Evolutionary conservation across 2,329 filamentous ascomycete species (phyloP), one percentile per base, ranked within the genome.

Genomic region (Trichoderma hamatum): DNA sequence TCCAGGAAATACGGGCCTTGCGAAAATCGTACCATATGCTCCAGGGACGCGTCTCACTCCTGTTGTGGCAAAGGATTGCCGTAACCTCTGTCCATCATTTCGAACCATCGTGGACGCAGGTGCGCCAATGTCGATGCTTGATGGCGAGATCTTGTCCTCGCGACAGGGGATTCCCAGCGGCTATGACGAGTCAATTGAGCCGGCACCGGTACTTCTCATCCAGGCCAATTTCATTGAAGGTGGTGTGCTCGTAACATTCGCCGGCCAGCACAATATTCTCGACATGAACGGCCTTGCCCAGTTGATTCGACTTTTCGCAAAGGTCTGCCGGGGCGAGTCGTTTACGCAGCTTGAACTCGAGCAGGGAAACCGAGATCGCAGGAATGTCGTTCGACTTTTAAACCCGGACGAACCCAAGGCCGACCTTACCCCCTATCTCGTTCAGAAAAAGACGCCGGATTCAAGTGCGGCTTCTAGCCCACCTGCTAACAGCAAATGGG

Each of bases 41-140:
- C 55, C 55, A 58, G 55, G 55, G 10, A 21, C 30, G 7, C 55
- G 55, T 24, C 55, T 32, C 34, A 58, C 30, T n/a, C 30, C 30
- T 6, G 55, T 58, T 5, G 55, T 58, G 55, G 55, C 30, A 10
- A 58, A 58, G 21, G 55, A 58, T 32, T 36, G 55, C 32, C 55
- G 30, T 32, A 36, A 36, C 0, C 55, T 58, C 13, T 58, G 30
- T 30, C 55, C 55, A n/a, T 24, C 55, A n/a, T 16, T 58, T 16
- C 55, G 24, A 21, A 24, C 32, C n/a, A 58, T 58, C n/a, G 55
- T 58, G 30, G 55, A 58, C 7, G 55, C 55, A 58, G 55, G 55
- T 11, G 55, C 19, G 11, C 55, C 55, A 16, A 58, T 58, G 55
- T 58, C 55, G 32, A 58, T 58, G 55, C 55, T 58, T 24, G 55